Evolutionary conservation across 257 asterid species (phyloP).

Genomic region (Apocynum venetum): DNA sequence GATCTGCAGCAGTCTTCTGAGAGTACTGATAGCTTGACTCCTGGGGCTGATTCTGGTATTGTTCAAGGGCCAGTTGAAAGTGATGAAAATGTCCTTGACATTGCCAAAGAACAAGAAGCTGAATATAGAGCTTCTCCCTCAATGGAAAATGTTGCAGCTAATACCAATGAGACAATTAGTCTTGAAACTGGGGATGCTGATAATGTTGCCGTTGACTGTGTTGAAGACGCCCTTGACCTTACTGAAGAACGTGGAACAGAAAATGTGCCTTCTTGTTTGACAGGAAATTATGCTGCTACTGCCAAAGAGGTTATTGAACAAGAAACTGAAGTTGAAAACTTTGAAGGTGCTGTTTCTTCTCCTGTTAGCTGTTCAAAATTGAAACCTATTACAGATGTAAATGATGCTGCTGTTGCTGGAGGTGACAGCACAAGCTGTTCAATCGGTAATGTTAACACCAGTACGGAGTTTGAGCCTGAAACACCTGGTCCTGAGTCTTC

Average conservation of each 20-base stretch:
- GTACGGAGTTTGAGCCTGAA: slow-evolving; percentile 6
- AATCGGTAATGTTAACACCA: neutral
- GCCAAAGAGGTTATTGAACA: neutral
- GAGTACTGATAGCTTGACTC: neutral
- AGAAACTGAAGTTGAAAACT: neutral
- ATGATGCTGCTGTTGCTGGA: neutral
- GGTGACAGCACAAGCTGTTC: neutral
- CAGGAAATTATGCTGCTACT: neutral
- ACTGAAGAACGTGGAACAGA: slow-evolving; percentile 3
- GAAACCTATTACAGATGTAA: neutral
- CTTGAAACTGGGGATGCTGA: slow-evolving; percentile 3
- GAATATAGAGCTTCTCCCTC: neutral
- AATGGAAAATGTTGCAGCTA: slow-evolving; percentile 1
- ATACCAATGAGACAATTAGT: neutral
- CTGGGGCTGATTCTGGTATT: neutral
- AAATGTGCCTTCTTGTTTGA: neutral
- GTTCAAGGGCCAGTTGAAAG: slow-evolving; percentile 2
- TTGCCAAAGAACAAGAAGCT: neutral
- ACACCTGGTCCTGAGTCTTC: neutral
- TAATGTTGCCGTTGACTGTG: neutral
- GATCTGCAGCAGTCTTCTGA: slow-evolving; percentile 9
- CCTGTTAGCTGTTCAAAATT: slow-evolving; percentile 1
- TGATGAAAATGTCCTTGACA: slow-evolving; percentile 1
- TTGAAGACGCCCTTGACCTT: slow-evolving; percentile 2
- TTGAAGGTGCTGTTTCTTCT: slow-evolving; percentile 4